Evolutionary conservation across 805 yeast species (phyloP), one percentile per base, ranked within the genome.

Genomic region (Barnettozyma vustinii): DNA sequence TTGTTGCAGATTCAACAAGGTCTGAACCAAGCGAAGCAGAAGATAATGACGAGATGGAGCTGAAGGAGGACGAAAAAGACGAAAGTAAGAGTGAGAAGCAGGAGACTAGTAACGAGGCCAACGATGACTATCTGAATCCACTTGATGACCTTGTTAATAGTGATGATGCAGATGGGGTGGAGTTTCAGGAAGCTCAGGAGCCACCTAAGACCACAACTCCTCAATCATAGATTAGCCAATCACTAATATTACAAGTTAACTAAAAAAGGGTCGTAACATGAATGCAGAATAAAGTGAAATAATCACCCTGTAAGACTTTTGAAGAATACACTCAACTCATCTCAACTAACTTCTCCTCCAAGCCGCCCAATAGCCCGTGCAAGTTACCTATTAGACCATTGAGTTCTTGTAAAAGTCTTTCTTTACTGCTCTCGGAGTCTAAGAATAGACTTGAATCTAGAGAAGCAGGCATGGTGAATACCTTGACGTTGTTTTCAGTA

Each of bases 301-400:
- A 23, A 23, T 8, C 16, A 30, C n/a, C 8, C 33, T 30, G 3
- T 13, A 13, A 12, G 9, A 3, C 13, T 8, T 6, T 9, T 26
- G 9, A 10, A 26, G 16, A 12, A 13, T 30, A 5, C 33, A 30
- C 4, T 36, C 23, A 36, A 8, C 15, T 18, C 6, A 36, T 7
- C 20, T 53, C 52, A 33, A 37, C 37, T 18, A 64, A 44, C 40
- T 62, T 68, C 35, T 65, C 69, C 42, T 63, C 69, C 51, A 68
- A 54, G 2, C 58, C 53, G 9, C 61, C 64, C 47, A 69, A 48
- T 19, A 64, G 55, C 6, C 41, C 46, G 30, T 51, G 52, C 40
- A 63, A 52, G 2, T 60, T 58, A 2, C 44, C 30, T 20, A 61
- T 45, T n/a, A 64, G 30, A 1, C 49, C 49, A 21, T 54, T 47